These are phyloP conservation scores for Pelargonium fulgidum DNA, from an alignment of 441 rosid species.

Conservation along the genomic window DNA sequence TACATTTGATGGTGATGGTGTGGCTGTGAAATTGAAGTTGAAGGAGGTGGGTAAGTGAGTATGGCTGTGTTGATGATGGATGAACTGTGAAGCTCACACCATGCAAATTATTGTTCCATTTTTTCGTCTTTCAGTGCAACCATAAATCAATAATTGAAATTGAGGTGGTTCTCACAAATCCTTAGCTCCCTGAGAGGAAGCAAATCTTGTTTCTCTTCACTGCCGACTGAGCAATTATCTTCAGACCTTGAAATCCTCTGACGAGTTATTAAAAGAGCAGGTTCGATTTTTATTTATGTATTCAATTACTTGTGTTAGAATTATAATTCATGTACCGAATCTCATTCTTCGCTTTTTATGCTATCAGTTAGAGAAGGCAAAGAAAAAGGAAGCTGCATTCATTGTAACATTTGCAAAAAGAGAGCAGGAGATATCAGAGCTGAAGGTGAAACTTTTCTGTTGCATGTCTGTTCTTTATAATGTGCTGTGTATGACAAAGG, in stretches of 20 bases:
- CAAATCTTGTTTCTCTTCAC: too few relatives aligned
- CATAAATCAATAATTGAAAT: too few relatives aligned
- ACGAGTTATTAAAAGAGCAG: slow-evolving; percentile 84
- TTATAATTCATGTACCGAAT: slow-evolving; percentile 19
- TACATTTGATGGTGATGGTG: too few relatives aligned
- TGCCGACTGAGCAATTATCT: too few relatives aligned
- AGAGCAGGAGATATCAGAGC: slow-evolving; percentile 92
- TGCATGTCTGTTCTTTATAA: neutral
- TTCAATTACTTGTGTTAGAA: neutral
- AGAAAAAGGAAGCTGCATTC: slow-evolving; percentile 96
- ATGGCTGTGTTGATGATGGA: too few relatives aligned
- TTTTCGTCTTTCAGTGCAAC: too few relatives aligned
- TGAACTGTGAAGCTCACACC: too few relatives aligned
- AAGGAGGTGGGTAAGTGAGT: too few relatives aligned
- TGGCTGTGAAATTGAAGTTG: too few relatives aligned
- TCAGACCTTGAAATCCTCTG: slow-evolving; percentile 74
- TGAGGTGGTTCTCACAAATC: too few relatives aligned
- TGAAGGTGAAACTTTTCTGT: slow-evolving; percentile 46
- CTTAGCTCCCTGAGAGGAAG: too few relatives aligned
- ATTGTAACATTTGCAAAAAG: slow-evolving; percentile 93
- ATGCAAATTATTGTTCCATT: too few relatives aligned
- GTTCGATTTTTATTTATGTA: slow-evolving; percentile 30
- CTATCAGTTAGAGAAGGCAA: slow-evolving; percentile 79
- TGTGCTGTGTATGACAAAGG: neutral
- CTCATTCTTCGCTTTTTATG: slow-evolving; percentile 24